These are phyloP conservation scores for Helianthus annuus DNA, from an alignment of 129 eudicot species.

Conservation along the genomic window HanXRQr2.0-SUNRISE NC_035433.2:114283777-114284276, in stretches of 20 bases:
- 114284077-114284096: conserved; percentile 92
- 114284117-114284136: conserved; percentile 73
- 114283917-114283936: not conserved
- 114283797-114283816: conserved; percentile 77
- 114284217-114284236: not conserved
- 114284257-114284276: conserved; percentile 26
- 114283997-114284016: not conserved
- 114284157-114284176: conserved; percentile 76
- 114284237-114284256: not conserved
- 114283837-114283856: conserved; percentile 77
- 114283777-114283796: conserved; percentile 98
- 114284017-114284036: not conserved
- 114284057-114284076: conserved; percentile 97
- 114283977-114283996: not conserved
- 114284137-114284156: conserved; percentile 72
- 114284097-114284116: conserved; percentile 83
- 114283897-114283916: not conserved
- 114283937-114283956: not conserved
- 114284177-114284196: conserved; percentile 61
- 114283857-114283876: conserved; percentile 73
- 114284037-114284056: conserved; percentile 49
- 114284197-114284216: not conserved
- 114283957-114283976: not conserved
- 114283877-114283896: conserved; percentile 99
- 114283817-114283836: conserved; percentile 80